These are phyloP conservation scores for Francoa sonchifolia DNA, from an alignment of 441 rosid species.

Conservation along the genomic window DNA sequence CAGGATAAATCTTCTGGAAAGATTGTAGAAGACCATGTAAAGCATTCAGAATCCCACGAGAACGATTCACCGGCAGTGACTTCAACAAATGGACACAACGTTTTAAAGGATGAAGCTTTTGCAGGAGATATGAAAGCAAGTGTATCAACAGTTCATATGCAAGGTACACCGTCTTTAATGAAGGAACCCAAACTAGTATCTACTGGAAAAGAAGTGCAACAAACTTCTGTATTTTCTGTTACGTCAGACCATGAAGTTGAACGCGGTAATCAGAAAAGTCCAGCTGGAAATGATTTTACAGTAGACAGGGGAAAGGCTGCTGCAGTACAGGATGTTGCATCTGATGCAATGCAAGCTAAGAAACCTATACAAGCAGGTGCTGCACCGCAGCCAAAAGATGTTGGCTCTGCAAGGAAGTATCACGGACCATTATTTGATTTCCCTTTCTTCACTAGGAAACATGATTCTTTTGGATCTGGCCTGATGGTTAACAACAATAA, in stretches of 20 bases:
- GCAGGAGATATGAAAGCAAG: constrained; percentile 52
- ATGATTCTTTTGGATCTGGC: constrained; percentile 71
- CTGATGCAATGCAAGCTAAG: constrained; percentile 61
- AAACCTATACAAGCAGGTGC: constrained; percentile 53
- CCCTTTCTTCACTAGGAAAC: constrained; percentile 94
- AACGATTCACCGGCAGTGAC: constrained; percentile 41
- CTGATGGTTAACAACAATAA: constrained; percentile 60
- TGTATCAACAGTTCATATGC: constrained; percentile 31
- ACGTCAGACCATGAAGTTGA: constrained; percentile 79
- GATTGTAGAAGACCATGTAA: constrained; percentile 47
- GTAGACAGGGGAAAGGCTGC: constrained; percentile 72
- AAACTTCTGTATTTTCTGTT: constrained; percentile 32
- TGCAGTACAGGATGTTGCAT: constrained; percentile 33
- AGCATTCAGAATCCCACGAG: constrained; percentile 44
- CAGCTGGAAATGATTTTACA: constrained; percentile 44
- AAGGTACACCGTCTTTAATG: constrained; percentile 29
- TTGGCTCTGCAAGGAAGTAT: constrained; percentile 77
- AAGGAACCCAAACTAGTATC: constrained; percentile 39
- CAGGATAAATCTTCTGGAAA: constrained; percentile 55
- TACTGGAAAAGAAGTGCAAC: constrained; percentile 70
- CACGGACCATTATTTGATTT: constrained; percentile 99
- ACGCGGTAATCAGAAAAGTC: constrained; percentile 39
- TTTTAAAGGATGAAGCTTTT: constrained; percentile 54
- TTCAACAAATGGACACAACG: constrained; percentile 31
- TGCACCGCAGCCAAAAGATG: constrained; percentile 53